Conservation (phyloP, 2,329 filamentous ascomycete genomes). For the Penicillium sp. region DNA sequence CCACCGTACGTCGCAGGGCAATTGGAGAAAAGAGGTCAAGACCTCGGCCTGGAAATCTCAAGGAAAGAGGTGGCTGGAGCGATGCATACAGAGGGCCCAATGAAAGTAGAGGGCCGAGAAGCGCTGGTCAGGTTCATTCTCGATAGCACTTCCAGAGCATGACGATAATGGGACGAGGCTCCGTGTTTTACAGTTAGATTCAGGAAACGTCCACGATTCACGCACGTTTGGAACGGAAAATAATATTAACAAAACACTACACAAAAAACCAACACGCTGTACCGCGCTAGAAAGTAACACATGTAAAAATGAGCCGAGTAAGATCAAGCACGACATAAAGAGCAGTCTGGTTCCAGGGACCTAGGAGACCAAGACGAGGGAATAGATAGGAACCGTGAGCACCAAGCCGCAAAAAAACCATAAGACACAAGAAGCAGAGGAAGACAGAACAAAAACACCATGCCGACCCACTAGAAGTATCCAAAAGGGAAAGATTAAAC, state of each 20-base stretch:
- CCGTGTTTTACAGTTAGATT: not conserved
- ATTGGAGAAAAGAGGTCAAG: constrained; percentile 38
- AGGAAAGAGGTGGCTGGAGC: constrained; percentile 48
- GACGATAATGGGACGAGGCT: not conserved
- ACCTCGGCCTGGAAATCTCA: constrained; percentile 38
- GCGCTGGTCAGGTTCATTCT: constrained; percentile 38
- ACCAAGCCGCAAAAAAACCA: constrained; percentile 25
- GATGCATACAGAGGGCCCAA: constrained; percentile 54
- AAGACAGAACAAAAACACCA: constrained; percentile 20
- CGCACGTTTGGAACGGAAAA: constrained; percentile 4
- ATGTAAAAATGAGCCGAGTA: constrained; percentile 12
- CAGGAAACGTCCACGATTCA: not conserved
- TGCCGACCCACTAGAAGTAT: constrained; percentile 17
- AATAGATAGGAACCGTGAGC: constrained; percentile 24
- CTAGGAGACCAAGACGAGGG: constrained; percentile 15
- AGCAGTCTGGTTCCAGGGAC: constrained; percentile 10
- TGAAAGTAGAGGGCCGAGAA: constrained; percentile 45
- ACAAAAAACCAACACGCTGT: constrained; percentile 12
- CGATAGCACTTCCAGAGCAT: not conserved
- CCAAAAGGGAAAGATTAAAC: constrained; percentile 19
- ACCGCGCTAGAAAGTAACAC: constrained; percentile 19
- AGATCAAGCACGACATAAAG: constrained; percentile 8
- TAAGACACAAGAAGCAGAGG: constrained; percentile 21
- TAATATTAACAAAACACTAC: constrained; percentile 20
- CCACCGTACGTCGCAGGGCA: constrained; percentile 39